Base-by-base conservation (phyloP, 2,329 filamentous ascomycete species). In the Xylariaceae sp. region DNA sequence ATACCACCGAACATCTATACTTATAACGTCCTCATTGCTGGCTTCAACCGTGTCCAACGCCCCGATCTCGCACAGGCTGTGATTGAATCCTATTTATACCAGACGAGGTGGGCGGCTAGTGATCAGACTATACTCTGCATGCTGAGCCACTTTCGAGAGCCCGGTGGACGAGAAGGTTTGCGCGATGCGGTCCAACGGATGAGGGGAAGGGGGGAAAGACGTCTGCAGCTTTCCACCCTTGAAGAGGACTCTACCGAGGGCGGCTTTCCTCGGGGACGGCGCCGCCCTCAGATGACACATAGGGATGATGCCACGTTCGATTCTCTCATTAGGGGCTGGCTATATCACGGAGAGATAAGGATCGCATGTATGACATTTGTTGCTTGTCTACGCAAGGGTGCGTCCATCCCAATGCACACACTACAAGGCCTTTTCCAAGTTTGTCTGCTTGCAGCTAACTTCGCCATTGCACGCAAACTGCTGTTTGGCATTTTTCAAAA, bases 11-110 rank as follows among this genome's bases (percentile, higher is more conserved):
- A 81, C 57, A 78, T 88, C 34, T 76, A 83, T 59, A 89, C 85
- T 3, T 89, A 85, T 72, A 91, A 91, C 64, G 77, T 79, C 12
- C 75, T 94, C 22, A 78, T 92, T 2, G 68, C 80, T n/a, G 80
- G 81, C n/a, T 83, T 92, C 47, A 76, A 79, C 49, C 73, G 75
- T 30, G 66, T 77, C 5, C 72, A 76, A 26, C 71, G 77, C 49
- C 72, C 77, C 51, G 69, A 72, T 36, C 70, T 86, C 16, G 76
- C 80, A 3, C 73, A 81, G 36, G 63, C 73, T n/a, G 73, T 86
- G 30, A 72, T 82, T 18, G 68, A 79, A 47, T 77, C 75, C 0
- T 79, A 81, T 49, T 68, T 80, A 40, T 59, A 73, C 39, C 61
- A 70, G 9, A 77, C 72, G 36, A 68, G 68, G 3, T 63, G 80